Conservation (phyloP, 495 filamentous ascomycete species). For the Annulohypoxylon nitens region DNA sequence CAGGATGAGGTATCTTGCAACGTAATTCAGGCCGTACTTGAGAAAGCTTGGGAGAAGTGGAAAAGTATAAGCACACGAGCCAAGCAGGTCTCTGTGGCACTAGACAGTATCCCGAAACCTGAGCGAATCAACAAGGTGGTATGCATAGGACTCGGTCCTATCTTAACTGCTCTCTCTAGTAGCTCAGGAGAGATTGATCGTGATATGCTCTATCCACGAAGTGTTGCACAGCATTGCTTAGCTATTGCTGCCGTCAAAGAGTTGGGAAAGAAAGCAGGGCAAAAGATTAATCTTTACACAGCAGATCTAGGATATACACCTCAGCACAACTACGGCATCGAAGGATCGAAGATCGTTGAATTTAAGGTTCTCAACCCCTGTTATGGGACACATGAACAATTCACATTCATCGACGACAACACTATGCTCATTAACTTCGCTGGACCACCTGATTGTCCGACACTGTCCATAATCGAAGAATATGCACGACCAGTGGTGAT, state of each 20-base stretch:
- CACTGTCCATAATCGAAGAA: conserved; percentile 32
- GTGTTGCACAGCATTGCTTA: conserved; percentile 34
- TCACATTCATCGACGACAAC: conserved; percentile 31
- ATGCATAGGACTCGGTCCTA: conserved; percentile 30
- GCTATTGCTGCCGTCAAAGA: conserved; percentile 21
- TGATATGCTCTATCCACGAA: conserved; percentile 2
- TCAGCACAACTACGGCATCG: conserved; percentile 23
- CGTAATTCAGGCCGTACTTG: conserved; percentile 19
- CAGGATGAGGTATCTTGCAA: background rate
- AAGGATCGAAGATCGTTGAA: background rate
- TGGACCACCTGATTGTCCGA: conserved; percentile 18
- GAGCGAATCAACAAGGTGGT: conserved; percentile 32
- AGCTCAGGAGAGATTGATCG: background rate
- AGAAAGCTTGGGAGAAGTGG: conserved; percentile 27
- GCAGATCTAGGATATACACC: conserved; percentile 33
- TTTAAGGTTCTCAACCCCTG: conserved; percentile 32
- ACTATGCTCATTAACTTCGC: conserved; percentile 31
- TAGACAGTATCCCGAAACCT: conserved; percentile 28
- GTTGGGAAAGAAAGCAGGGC: conserved; percentile 17
- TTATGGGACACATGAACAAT: conserved; percentile 34
- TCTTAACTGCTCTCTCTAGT: background rate
- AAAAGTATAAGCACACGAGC: conserved; percentile 15
- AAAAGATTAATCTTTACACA: conserved; percentile 16
- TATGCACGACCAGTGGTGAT: conserved; percentile 36
- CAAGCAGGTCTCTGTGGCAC: conserved; percentile 11